phyloP scores from a whole-genome alignment of 805 yeast genomes.

The Metschnikowia borealis region DNA sequence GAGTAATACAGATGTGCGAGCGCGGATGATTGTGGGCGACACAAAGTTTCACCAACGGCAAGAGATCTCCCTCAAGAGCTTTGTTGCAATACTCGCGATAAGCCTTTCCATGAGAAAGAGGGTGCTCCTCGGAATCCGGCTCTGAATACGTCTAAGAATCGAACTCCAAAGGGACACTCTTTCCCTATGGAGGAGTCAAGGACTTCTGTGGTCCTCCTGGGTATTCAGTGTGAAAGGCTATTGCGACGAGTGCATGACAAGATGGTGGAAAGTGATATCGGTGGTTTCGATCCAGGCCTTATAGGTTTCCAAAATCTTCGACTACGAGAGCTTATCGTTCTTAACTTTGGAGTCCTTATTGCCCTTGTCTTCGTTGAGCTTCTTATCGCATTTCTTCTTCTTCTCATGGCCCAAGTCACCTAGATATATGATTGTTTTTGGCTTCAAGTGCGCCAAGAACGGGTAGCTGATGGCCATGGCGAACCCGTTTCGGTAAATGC shows the following conservation, averaged over 20 bases:
- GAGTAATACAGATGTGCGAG: too few species aligned
- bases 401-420: constrained; percentile 54
- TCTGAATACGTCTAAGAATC: too few species aligned
- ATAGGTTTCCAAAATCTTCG: constrained; percentile 52
- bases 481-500: constrained; percentile 87
- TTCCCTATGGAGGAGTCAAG: too few species aligned
- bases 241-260: constrained; percentile 67
- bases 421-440: constrained; percentile 76
- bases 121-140: too few species aligned
- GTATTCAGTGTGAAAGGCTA: constrained; percentile 64
- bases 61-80: too few species aligned
- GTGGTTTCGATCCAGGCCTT: constrained; percentile 59
- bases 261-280: constrained; percentile 51
- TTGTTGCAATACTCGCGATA: too few species aligned
- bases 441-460: constrained; percentile 64
- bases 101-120: too few species aligned
- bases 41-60: too few species aligned
- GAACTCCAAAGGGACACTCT: too few species aligned
- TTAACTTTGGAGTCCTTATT: constrained; percentile 19
- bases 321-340: constrained; percentile 48
- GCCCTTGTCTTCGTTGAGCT: constrained; percentile 8
- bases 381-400: constrained; percentile 15
- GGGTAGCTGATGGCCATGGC: constrained; percentile 84
- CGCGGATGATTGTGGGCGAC: too few species aligned
- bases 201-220: constrained; percentile 38